Percentiles rank a stretch among this genome's conserved stretches.
These are phyloP conservation scores for Thermothielavioides terrestris DNA, from an alignment of 495 filamentous ascomycete genomes.

Conservation along the genomic window DNA sequence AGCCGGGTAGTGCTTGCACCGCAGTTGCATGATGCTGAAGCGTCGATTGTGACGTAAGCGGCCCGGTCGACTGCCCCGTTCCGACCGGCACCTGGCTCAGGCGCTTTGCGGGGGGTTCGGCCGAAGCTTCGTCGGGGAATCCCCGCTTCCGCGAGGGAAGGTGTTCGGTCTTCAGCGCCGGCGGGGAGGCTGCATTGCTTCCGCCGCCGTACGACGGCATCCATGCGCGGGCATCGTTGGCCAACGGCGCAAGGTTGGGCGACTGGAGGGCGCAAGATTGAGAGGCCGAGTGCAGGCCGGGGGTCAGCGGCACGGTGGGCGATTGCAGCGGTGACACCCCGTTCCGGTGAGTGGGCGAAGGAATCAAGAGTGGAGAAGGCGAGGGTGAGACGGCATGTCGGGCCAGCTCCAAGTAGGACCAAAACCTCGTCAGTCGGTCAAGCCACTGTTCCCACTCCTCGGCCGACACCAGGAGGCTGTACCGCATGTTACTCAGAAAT, in stretches of 20 bases:
- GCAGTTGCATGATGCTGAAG: slow-evolving; percentile 24
- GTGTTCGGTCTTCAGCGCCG: slow-evolving; percentile 42
- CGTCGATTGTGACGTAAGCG: slow-evolving; percentile 7
- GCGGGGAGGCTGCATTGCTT: slow-evolving; percentile 43
- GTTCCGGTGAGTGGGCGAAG: slow-evolving; percentile 28
- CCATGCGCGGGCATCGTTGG: slow-evolving; percentile 20
- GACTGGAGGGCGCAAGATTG: slow-evolving; percentile 20
- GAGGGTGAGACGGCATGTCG: slow-evolving; percentile 26
- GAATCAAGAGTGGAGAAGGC: slow-evolving; percentile 27
- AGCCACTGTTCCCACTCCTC: slow-evolving; percentile 88
- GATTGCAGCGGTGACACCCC: slow-evolving; percentile 39
- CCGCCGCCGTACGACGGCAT: slow-evolving; percentile 29
- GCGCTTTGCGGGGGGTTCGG: slow-evolving; percentile 64
- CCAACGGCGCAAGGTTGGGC: slow-evolving; percentile 20
- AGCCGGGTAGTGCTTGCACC: slow-evolving; percentile 26
- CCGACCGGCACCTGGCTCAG: slow-evolving; percentile 27
- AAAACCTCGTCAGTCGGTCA: slow-evolving; percentile 65
- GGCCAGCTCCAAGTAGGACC: slow-evolving; percentile 62
- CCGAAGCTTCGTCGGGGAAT: slow-evolving; percentile 50
- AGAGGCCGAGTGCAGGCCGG: slow-evolving; percentile 19
- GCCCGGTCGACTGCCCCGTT: slow-evolving; percentile 7
- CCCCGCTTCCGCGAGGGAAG: slow-evolving; percentile 55
- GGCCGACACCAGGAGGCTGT: slow-evolving; percentile 74
- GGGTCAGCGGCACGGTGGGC: slow-evolving; percentile 36
- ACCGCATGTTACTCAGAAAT: slow-evolving; percentile 97